A percentile compares a stretch with the other conserved stretches of the same genome.
phyloP scores from a whole-genome alignment of 2,329 filamentous ascomycete genomes.

The Mycosphaerelloides madeirae region DNA sequence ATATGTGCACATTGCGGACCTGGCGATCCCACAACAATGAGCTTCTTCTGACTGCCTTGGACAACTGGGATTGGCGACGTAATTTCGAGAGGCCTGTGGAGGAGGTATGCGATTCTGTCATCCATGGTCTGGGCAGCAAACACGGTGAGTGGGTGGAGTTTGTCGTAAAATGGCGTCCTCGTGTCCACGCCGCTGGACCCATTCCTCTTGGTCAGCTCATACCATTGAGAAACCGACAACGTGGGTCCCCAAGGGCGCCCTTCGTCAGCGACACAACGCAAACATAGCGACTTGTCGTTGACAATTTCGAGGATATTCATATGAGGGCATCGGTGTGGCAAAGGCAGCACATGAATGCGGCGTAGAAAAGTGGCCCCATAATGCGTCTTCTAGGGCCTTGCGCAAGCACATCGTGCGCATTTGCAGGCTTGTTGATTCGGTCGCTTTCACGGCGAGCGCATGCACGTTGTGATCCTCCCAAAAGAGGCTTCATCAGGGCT shows the following conservation, averaged over 20 bases:
- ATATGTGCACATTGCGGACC: not conserved
- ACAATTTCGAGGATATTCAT: too few species aligned
- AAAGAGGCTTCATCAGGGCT: too few species aligned
- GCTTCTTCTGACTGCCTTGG: not conserved
- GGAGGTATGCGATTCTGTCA: not conserved
- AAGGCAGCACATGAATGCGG: too few species aligned
- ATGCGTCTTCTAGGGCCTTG: too few species aligned
- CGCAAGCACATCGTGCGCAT: too few species aligned
- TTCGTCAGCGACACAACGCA: too few species aligned
- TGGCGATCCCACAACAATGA: not conserved
- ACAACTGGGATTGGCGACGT: not conserved
- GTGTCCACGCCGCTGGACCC: slow-evolving; percentile 32
- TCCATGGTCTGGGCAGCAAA: slow-evolving; percentile 2
- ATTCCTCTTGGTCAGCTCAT: slow-evolving; percentile 22
- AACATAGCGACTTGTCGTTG: too few species aligned
- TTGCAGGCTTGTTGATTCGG: too few species aligned
- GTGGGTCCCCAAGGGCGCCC: not conserved
- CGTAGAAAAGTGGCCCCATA: too few species aligned
- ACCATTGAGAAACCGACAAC: slow-evolving; percentile 26
- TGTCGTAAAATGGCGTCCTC: slow-evolving; percentile 43
- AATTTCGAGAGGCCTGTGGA: slow-evolving; percentile 1
- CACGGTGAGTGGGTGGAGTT: slow-evolving; percentile 23
- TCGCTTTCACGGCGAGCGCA: too few species aligned
- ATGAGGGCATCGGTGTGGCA: too few species aligned
- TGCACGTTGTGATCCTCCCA: too few species aligned